Evolutionary conservation across 805 yeast species (phyloP), one percentile per base, ranked within the genome.

Genomic region (Ogataea trehalophila): DNA sequence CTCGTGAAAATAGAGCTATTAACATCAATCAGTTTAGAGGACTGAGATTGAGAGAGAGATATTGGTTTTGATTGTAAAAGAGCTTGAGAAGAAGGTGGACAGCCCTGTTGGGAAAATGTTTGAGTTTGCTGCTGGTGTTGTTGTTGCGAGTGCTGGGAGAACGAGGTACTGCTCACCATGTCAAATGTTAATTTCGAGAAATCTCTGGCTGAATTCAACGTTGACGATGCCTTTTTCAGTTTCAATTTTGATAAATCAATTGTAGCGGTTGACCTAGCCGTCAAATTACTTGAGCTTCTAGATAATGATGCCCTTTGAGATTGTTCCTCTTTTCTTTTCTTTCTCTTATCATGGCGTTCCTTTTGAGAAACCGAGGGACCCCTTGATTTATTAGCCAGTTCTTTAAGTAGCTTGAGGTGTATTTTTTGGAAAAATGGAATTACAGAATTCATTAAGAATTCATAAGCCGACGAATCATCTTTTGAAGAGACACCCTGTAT

Each of bases 101-200:
- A 42, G 18, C 43, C 46, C 31, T 42, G 16, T 16, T 45, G 52
- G 6, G 52, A 37, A 2, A 15, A 18, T n/a, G 38, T 5, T 5
- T 6, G 31, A 26, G 31, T 26, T 26, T 26, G 11, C 9, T 26
- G 31, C 11, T 26, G 31, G 13, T 26, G 31, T 26, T 26, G 31
- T 9, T 26, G 31, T 9, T 18, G 31, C 7, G 20, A 29, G 15
- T 33, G 38, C 35, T 42, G 51, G n/a, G 55, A 46, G 35, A 59
- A 55, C 4, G 66, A 58, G 0, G 62, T 49, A 14, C 52, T 51
- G 39, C 55, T 57, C 6, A 57, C 52, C 69, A 67, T 65, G 38
- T 62, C 66, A 48, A 67, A 66, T 4, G 68, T 62, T 45, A 64
- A 66, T 40, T 55, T 59, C 3, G 62, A 59, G 17, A 63, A 41